A percentile compares a stretch with the other conserved stretches of the same genome.
Conservation (phyloP, 2,329 filamentous ascomycete species). For the Orbilia javanica region DNA sequence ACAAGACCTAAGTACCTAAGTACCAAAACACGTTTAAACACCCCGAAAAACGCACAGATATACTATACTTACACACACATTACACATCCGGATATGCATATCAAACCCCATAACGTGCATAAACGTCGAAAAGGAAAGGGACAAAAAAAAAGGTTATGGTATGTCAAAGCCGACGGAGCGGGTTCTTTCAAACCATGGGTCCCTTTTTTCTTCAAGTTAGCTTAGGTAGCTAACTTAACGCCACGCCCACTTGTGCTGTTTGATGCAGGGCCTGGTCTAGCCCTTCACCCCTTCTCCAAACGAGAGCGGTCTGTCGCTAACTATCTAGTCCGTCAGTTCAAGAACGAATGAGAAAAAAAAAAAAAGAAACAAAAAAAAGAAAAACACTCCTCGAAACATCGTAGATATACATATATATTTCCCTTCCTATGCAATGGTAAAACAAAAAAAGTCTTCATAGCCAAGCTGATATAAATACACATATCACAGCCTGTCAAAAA, state of each 20-base stretch:
- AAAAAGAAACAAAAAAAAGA: no score
- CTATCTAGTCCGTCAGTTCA: no score
- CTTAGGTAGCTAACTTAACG: neutral
- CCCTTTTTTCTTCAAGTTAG: neutral
- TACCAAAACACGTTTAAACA: neutral
- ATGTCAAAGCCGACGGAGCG: neutral
- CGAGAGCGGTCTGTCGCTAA: neutral
- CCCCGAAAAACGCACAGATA: slow-evolving; percentile 1
- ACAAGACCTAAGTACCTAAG: neutral
- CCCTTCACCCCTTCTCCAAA: neutral
- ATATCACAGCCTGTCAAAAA: no score
- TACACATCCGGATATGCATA: neutral
- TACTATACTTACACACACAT: slow-evolving; percentile 12
- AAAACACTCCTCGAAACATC: slow-evolving; percentile 38
- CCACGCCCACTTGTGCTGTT: slow-evolving; percentile 36
- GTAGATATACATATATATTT: slow-evolving; percentile 27
- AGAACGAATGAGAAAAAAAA: no score
- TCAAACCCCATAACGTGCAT: slow-evolving; percentile 4
- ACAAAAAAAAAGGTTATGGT: no score
- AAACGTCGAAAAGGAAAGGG: slow-evolving; percentile 1
- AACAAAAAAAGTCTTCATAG: neutral
- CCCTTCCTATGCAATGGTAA: neutral
- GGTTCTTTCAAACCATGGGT: neutral
- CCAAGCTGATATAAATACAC: no score
- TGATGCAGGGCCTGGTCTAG: slow-evolving; percentile 1